These are phyloP conservation scores for Boletus patriciae DNA, from an alignment of 768 basidiomycete species.

Conservation along the genomic window DNA sequence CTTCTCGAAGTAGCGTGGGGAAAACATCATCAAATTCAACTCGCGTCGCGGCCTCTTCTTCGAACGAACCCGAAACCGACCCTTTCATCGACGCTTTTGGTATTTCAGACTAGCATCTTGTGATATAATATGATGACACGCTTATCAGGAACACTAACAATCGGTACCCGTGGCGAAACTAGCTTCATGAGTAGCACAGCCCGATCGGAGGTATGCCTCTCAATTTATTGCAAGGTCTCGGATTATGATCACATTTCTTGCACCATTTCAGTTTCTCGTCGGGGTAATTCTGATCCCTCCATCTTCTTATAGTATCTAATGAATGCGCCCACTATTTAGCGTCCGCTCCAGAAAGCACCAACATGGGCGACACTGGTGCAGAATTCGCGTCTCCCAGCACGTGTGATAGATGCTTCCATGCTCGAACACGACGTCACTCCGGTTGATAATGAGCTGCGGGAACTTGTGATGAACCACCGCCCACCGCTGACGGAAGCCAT, in stretches of 20 bases:
- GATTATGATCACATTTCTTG: neutral
- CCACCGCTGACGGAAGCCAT: slow-evolving; percentile 61
- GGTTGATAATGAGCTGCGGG: slow-evolving; percentile 37
- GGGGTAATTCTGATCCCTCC: slow-evolving; percentile 38
- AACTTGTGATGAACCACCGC: slow-evolving; percentile 47
- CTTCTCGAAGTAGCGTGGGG: slow-evolving; percentile 30
- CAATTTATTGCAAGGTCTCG: neutral
- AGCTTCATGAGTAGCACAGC: slow-evolving; percentile 65
- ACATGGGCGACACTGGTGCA: slow-evolving; percentile 16
- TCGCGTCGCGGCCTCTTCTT: slow-evolving; percentile 1
- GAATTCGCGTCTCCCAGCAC: slow-evolving; percentile 41
- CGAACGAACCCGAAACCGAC: slow-evolving; percentile 40
- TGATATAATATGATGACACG: neutral
- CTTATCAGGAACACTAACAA: slow-evolving; percentile 53
- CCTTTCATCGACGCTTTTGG: slow-evolving; percentile 51
- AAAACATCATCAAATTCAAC: slow-evolving; percentile 14
- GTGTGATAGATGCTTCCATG: slow-evolving; percentile 39
- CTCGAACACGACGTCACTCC: slow-evolving; percentile 34
- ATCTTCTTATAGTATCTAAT: neutral
- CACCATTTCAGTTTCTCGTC: slow-evolving; percentile 50
- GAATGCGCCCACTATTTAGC: slow-evolving; percentile 15
- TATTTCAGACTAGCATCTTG: slow-evolving; percentile 16
- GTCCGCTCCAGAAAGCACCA: slow-evolving; percentile 20
- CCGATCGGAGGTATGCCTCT: slow-evolving; percentile 57
- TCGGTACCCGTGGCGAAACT: slow-evolving; percentile 54